Evolutionary conservation across 352 stramenopile genomes (phyloP).

Genomic region (Phytopythium oedochilum): DNA sequence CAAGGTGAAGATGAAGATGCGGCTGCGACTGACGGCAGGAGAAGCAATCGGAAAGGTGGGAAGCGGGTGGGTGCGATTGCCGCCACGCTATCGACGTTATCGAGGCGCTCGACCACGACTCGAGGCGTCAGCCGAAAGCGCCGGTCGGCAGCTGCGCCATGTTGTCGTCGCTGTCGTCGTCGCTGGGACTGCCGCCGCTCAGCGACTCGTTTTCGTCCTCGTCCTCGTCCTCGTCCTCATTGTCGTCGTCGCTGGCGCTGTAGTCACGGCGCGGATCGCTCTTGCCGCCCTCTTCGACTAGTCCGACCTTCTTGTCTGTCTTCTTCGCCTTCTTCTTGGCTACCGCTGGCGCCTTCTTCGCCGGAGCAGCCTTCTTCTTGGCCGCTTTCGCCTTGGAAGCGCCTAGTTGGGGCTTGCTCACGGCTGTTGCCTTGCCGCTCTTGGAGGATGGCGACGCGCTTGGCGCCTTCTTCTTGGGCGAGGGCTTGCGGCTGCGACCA

Average conservation of each 20-base stretch:
- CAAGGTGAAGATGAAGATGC: neutral
- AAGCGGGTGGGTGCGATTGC: neutral
- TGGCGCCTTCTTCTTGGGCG: neutral
- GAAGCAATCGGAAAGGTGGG: neutral
- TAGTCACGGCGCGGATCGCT: too few relatives aligned
- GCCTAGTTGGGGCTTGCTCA: neutral
- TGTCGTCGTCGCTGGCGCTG: constrained; percentile 13
- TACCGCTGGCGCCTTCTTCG: constrained; percentile 6
- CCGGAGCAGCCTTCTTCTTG: neutral
- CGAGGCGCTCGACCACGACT: neutral
- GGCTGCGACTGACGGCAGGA: too few relatives aligned
- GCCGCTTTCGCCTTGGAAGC: neutral
- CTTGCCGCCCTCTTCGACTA: too few relatives aligned
- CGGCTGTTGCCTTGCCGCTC: neutral
- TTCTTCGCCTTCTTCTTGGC: constrained; percentile 8
- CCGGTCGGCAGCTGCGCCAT: constrained; percentile 58
- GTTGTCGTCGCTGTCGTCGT: constrained; percentile 61
- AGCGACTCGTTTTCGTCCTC: constrained; percentile 29
- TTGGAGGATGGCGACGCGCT: neutral
- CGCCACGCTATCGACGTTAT: neutral
- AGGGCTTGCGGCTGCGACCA: neutral
- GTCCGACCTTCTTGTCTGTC: neutral
- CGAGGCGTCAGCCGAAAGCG: constrained; percentile 34
- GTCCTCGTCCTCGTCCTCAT: constrained; percentile 26
- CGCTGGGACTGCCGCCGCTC: constrained; percentile 34